Evolutionary conservation across 805 yeast species (phyloP).

Genomic region (Cyberlindnera xishuangbannaensis): DNA sequence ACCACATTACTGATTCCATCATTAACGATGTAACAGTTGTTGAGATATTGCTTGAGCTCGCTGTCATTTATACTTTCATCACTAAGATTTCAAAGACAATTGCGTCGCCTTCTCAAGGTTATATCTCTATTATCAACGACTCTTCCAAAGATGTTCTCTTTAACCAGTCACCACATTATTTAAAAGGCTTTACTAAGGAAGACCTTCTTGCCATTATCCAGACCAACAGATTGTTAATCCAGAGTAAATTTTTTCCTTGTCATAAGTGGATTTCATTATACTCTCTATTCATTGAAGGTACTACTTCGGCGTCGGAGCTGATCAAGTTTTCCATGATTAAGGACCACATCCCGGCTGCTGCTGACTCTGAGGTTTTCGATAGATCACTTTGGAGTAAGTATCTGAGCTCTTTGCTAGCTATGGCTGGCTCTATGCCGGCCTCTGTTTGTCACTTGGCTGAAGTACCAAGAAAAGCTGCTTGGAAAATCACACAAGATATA

Average conservation of each 20-base stretch:
- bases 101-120: conserved; percentile 17
- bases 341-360: conserved; percentile 46
- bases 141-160: conserved; percentile 33
- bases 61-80: conserved; percentile 52
- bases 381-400: conserved; percentile 65
- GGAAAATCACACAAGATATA: conserved; percentile 55
- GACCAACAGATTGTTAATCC: conserved; percentile 45
- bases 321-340: conserved; percentile 43
- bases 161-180: conserved; percentile 36
- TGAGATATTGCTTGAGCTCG: conserved; percentile 66
- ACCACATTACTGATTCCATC: conserved; percentile 64
- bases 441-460: conserved; percentile 65
- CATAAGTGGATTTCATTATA: conserved; percentile 70
- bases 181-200: conserved; percentile 34
- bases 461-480: conserved; percentile 68
- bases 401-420: conserved; percentile 47
- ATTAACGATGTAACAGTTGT: conserved; percentile 64
- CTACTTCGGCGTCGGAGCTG: conserved; percentile 49
- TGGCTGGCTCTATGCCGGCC: conserved; percentile 63
- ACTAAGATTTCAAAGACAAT: conserved; percentile 42
- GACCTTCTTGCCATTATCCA: conserved; percentile 39
- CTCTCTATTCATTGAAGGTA: conserved; percentile 49
- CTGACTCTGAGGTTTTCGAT: conserved; percentile 47
- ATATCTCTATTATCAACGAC: conserved; percentile 31
- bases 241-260: conserved; percentile 56